Conservation (phyloP, 352 stramenopile genomes). For the Phytophthora kernoviae region DNA sequence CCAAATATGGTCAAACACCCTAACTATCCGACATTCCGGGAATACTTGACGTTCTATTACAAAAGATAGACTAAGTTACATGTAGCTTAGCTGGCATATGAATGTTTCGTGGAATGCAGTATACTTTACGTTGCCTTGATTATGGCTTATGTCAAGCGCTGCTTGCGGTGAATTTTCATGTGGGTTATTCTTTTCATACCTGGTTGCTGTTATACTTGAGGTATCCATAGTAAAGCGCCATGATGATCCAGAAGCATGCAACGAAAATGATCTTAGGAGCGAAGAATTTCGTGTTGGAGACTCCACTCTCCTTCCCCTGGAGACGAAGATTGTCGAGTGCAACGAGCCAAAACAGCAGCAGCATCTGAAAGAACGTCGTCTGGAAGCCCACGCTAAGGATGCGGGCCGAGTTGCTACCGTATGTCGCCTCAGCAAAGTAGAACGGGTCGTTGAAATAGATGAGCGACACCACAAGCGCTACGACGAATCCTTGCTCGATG, state of each 20-base stretch:
- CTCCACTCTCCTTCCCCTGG: conserved; percentile 47
- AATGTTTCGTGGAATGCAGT: no score
- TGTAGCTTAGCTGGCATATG: no score
- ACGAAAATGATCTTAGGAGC: conserved; percentile 53
- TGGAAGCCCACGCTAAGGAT: conserved; percentile 61
- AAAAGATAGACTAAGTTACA: no score
- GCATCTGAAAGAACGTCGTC: conserved; percentile 62
- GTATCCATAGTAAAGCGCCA: conserved; percentile 57
- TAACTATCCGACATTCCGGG: no score
- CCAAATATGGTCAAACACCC: no score
- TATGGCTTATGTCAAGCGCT: no score
- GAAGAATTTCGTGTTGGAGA: conserved; percentile 65
- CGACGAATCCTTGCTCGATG: conserved; percentile 61
- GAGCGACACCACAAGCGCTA: conserved; percentile 47
- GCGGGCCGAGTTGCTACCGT: conserved; percentile 50
- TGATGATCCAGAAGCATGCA: conserved; percentile 61
- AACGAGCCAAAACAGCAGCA: conserved; percentile 66
- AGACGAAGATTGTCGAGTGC: conserved; percentile 63
- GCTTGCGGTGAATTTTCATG: conserved; percentile 47
- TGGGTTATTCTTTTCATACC: conserved; percentile 51
- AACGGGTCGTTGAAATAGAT: conserved; percentile 71
- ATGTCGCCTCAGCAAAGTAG: conserved; percentile 52
- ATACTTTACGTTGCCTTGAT: no score
- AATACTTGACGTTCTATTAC: no score
- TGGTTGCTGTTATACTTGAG: conserved; percentile 72